A percentile compares a stretch with the other conserved stretches of the same genome.
These are phyloP conservation scores for Diplodia sapinea DNA, from an alignment of 2,329 filamentous ascomycete species.

Conservation along the genomic window DNA sequence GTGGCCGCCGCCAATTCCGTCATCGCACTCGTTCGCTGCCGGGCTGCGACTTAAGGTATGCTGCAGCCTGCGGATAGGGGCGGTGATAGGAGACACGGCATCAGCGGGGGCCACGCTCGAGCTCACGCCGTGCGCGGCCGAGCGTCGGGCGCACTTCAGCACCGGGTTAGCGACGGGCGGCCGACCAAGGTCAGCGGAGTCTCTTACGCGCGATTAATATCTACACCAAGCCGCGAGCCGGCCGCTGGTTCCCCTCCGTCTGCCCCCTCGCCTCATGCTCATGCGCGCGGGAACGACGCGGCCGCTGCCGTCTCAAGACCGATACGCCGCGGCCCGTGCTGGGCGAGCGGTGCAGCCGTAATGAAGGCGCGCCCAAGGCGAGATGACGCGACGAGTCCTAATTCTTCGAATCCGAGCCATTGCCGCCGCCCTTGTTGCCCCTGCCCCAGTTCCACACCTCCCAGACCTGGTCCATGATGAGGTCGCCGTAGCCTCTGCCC, in stretches of 20 bases:
- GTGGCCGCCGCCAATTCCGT: conserved; percentile 2
- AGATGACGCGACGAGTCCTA: conserved; percentile 28
- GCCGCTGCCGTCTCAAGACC: background rate
- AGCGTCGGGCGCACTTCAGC: background rate
- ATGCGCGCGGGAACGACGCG: background rate
- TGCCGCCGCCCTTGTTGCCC: conserved; percentile 41
- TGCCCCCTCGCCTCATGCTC: background rate
- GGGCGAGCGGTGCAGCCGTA: conserved; percentile 9
- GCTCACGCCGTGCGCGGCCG: background rate
- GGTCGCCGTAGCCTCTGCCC: conserved; percentile 49
- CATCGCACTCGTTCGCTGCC: background rate
- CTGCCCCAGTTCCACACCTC: conserved; percentile 56
- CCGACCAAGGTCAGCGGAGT: conserved; percentile 4
- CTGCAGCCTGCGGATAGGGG: conserved; percentile 18
- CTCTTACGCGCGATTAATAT: conserved; percentile 29
- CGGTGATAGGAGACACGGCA: conserved; percentile 24
- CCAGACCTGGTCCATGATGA: conserved; percentile 56
- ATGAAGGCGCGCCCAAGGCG: conserved; percentile 14
- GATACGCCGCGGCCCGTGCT: conserved; percentile 1
- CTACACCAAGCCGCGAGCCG: conserved; percentile 13
- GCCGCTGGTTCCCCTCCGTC: background rate
- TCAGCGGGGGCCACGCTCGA: conserved; percentile 13
- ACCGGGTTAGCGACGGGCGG: background rate
- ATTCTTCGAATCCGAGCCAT: conserved; percentile 9
- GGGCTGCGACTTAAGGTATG: conserved; percentile 4